These are phyloP conservation scores for Pythium volutum DNA, from an alignment of 352 stramenopile species.

Conservation along the genomic window DNA sequence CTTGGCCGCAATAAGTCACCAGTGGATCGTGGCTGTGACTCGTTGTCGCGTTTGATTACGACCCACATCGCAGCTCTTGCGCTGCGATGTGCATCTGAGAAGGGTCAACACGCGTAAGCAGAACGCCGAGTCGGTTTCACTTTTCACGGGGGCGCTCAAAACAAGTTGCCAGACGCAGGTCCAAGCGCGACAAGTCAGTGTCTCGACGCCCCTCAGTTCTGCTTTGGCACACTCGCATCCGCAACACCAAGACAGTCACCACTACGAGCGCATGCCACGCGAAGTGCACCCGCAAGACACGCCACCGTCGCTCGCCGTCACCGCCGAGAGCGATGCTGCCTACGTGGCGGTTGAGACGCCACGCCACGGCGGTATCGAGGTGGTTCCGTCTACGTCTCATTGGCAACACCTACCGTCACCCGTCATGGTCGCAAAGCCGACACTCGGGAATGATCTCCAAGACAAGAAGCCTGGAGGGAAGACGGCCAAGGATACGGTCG, in stretches of 20 bases:
- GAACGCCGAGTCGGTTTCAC: neutral
- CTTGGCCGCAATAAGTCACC: too few species aligned
- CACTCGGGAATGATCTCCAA: neutral
- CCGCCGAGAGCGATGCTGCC: neutral
- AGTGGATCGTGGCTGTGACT: too few species aligned
- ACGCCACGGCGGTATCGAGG: neutral
- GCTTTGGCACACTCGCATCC: neutral
- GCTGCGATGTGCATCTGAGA: conserved; percentile 6
- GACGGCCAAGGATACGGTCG: neutral
- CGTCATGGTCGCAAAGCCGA: conserved; percentile 12
- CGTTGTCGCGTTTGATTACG: neutral
- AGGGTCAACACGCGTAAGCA: neutral
- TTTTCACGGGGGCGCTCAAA: neutral
- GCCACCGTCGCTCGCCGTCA: neutral
- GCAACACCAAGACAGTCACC: neutral
- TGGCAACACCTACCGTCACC: conserved; percentile 15
- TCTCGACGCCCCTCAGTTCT: too few species aligned
- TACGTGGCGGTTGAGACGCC: conserved; percentile 19
- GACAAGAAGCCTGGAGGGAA: neutral
- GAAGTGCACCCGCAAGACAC: conserved; percentile 17
- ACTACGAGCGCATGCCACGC: too few species aligned
- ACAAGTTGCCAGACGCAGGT: neutral
- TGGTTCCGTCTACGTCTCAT: neutral
- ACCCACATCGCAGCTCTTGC: too few species aligned
- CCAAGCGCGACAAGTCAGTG: too few species aligned